Evolutionary conservation across 2,329 filamentous ascomycete genomes (phyloP).

Genomic region (Fusarium nelsonii): DNA sequence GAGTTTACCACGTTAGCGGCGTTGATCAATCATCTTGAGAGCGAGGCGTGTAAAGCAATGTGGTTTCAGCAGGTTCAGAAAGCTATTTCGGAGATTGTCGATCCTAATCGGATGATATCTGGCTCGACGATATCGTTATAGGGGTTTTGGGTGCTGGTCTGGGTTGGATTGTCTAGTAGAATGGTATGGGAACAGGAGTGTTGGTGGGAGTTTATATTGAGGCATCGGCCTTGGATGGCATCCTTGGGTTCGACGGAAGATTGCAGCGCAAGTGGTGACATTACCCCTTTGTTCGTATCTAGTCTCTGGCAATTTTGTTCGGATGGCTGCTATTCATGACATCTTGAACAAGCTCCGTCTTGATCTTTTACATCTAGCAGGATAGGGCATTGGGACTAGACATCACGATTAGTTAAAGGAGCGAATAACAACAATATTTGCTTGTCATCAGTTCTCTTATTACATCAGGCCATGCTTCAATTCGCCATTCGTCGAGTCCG

Average conservation of each 20-base stretch:
- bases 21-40: slow-evolving; percentile 60
- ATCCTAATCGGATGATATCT: slow-evolving; percentile 24
- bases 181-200: too few relatives aligned
- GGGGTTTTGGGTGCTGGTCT: too few relatives aligned
- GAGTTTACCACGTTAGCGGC: slow-evolving; percentile 57
- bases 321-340: not conserved
- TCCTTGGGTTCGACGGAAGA: too few relatives aligned
- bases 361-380: too few relatives aligned
- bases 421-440: not conserved
- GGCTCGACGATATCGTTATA: not conserved
- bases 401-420: too few relatives aligned
- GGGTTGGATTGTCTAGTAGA: not conserved
- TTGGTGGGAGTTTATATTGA: not conserved
- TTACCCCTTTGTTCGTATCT: too few relatives aligned
- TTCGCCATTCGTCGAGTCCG: not conserved
- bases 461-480: not conserved
- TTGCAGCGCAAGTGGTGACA: not conserved
- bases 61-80: slow-evolving; percentile 55
- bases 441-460: too few relatives aligned
- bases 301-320: too few relatives aligned
- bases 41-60: slow-evolving; percentile 56
- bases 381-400: not conserved
- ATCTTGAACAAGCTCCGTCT: not conserved
- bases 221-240: not conserved
- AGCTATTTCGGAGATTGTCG: slow-evolving; percentile 42